Evolutionary conservation across 2,329 filamentous ascomycete species (phyloP).

Genomic region (Ceratocystis colombiana): DNA sequence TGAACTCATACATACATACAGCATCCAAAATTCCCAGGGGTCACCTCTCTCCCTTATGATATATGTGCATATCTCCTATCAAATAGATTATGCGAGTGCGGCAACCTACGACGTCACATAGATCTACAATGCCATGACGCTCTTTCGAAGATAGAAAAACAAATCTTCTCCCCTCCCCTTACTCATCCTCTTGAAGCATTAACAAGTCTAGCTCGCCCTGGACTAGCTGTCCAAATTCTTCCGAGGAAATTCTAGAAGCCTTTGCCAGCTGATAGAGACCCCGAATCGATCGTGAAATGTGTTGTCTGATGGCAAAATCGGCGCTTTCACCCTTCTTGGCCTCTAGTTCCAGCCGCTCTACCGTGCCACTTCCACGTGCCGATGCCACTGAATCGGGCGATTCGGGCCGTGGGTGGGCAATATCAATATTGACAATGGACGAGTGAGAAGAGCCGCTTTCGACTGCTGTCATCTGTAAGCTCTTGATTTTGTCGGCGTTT

Average conservation of each 20-base stretch:
- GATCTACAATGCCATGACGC: not conserved
- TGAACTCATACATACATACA: too few species aligned
- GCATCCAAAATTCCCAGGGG: too few species aligned
- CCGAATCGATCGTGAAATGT: slow-evolving; percentile 67
- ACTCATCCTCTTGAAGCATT: slow-evolving; percentile 54
- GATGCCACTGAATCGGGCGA: slow-evolving; percentile 51
- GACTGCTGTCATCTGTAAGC: slow-evolving; percentile 5
- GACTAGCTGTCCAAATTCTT: slow-evolving; percentile 65
- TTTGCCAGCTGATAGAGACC: slow-evolving; percentile 63
- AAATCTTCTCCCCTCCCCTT: slow-evolving; percentile 16
- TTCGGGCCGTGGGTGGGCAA: slow-evolving; percentile 48
- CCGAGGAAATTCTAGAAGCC: slow-evolving; percentile 59
- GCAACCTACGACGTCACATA: not conserved
- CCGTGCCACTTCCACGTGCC: slow-evolving; percentile 45
- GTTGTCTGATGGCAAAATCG: slow-evolving; percentile 67
- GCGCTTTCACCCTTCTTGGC: slow-evolving; percentile 50
- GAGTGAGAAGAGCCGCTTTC: slow-evolving; percentile 14
- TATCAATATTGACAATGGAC: slow-evolving; percentile 29
- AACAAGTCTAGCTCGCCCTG: slow-evolving; percentile 61
- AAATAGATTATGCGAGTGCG: not conserved
- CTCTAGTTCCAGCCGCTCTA: slow-evolving; percentile 52
- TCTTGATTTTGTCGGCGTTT: not conserved
- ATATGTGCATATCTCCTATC: not conserved
- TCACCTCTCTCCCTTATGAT: too few species aligned
- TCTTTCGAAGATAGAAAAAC: not conserved